A percentile compares a stretch with the other conserved stretches of the same genome.
These are phyloP conservation scores for Verticillium longisporum DNA, from an alignment of 2,329 filamentous ascomycete genomes.

Conservation along the genomic window DNA sequence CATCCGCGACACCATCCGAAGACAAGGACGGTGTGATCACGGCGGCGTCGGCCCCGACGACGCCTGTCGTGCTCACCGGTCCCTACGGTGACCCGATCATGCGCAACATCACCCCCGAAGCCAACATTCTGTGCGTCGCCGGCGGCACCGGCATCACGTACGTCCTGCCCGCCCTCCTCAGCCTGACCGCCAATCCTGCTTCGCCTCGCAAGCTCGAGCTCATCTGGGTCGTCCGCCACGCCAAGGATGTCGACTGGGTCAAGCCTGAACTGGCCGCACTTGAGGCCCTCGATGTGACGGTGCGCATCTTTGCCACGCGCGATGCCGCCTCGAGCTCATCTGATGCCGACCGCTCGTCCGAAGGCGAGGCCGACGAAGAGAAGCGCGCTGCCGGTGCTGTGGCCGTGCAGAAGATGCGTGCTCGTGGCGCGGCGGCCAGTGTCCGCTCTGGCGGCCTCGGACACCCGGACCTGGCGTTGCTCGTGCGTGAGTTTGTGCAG, in stretches of 20 bases:
- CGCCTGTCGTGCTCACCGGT: constrained; percentile 54
- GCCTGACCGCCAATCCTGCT: constrained; percentile 10
- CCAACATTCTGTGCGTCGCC: constrained; percentile 31
- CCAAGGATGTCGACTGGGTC: constrained; percentile 51
- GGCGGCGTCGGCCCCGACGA: constrained; percentile 22
- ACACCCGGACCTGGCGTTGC: constrained; percentile 36
- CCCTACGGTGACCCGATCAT: constrained; percentile 52
- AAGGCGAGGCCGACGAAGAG: constrained; percentile 8
- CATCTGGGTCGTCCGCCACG: constrained; percentile 57
- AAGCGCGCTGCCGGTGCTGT: constrained; percentile 15
- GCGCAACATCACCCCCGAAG: constrained; percentile 28
- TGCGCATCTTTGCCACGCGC: constrained; percentile 55
- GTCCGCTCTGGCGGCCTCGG: constrained; percentile 5
- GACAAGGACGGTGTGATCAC: background rate
- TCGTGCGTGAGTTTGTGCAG: constrained; percentile 42
- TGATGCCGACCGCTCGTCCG: constrained; percentile 5
- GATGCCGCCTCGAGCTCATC: constrained; percentile 24
- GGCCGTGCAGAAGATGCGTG: constrained; percentile 1
- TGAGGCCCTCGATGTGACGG: constrained; percentile 35
- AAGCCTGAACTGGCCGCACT: constrained; percentile 46
- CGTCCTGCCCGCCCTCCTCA: constrained; percentile 33
- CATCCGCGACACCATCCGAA: background rate
- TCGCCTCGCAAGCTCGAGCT: constrained; percentile 45
- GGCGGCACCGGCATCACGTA: constrained; percentile 33
- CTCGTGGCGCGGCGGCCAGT: constrained; percentile 2